Base-by-base conservation (phyloP, 768 basidiomycete genomes). In the Kwoniella dendrophila region DNA sequence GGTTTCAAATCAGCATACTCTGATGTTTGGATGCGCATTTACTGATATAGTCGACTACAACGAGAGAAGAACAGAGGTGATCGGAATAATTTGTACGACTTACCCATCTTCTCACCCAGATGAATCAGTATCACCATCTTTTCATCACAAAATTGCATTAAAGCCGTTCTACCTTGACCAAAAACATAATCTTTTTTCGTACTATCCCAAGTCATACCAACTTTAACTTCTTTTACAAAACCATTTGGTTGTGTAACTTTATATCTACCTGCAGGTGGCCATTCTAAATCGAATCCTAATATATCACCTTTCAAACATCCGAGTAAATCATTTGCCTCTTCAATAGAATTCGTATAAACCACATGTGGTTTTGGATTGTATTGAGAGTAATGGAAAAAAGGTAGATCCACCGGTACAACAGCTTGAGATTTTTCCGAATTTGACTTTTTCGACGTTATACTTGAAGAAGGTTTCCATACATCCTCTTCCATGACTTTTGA, bases 211-310 rank as follows among this genome's bases (percentile, higher is more conserved):
- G 56, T 57, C 62, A 63, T 63, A 8, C 62, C 62, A 22, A 63
- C 40, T 33, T 29, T 63, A 20, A 41, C 50, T 7, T 34, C 40
- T 20, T 26, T 29, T 12, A 40, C 52, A 36, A 29, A 34, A 2
- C 62, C 62, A 45, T 41, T 48, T 22, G 49, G 54, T 26, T 38
- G 56, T 6, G 62, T 6, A 4, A 48, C 32, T 14, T 33, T 33
- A n/a, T 67, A 49, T 20, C 22, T 40, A 10, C 69, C 66, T 8
- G 61, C 50, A 14, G 59, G 60, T 14, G 77, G 75, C 77, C 75
- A 78, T 63, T 78, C 77, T 30, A 78, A 60, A 50, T 78, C 77
- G 57, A 78, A 73, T 0, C 74, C 77, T 5, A 76, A 22, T 8
- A 74, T 63, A 6, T 57, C 45, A 1, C 75, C 75, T 27, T 53